A percentile compares a stretch with the other conserved stretches of the same genome.
phyloP scores from a whole-genome alignment of 2,329 filamentous ascomycete genomes.

The Bipolaris sorokiniana region DNA sequence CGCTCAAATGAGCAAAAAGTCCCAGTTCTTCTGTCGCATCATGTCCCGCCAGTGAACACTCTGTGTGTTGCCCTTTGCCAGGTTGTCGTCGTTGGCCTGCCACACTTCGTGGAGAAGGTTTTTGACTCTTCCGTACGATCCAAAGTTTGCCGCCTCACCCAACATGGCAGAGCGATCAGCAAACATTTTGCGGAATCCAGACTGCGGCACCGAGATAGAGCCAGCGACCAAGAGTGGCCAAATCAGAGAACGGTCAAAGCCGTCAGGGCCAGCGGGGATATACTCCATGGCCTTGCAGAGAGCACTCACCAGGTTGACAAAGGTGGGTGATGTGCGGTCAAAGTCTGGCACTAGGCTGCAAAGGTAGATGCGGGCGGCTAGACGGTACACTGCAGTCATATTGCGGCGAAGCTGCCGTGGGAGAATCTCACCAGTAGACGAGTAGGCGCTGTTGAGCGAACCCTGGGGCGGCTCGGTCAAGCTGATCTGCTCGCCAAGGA shows the following conservation, averaged over 20 bases:
- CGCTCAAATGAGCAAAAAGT: conserved; percentile 82
- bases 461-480: conserved; percentile 70
- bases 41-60: conserved; percentile 93
- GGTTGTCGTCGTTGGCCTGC: conserved; percentile 71
- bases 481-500: conserved; percentile 86
- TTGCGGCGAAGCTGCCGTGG: conserved; percentile 85
- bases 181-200: conserved; percentile 78
- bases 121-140: conserved; percentile 84
- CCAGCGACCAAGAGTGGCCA: conserved; percentile 94
- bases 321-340: conserved; percentile 74
- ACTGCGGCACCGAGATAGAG: conserved; percentile 73
- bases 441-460: conserved; percentile 59
- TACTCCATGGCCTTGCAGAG: conserved; percentile 77
- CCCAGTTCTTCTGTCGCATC: conserved; percentile 90
- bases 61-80: conserved; percentile 58
- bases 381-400: conserved; percentile 87
- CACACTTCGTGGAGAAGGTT: conserved; percentile 83
- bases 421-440: conserved; percentile 72
- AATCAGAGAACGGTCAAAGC: conserved; percentile 87
- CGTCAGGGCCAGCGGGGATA: conserved; percentile 79
- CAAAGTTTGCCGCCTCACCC: conserved; percentile 77
- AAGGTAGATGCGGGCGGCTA: conserved; percentile 94
- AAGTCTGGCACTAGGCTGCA: conserved; percentile 93
- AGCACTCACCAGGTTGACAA: conserved; percentile 76
- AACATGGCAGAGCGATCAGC: conserved; percentile 75